Evolutionary conservation across 805 yeast genomes (phyloP).

Genomic region (Alloascoidea africana): DNA sequence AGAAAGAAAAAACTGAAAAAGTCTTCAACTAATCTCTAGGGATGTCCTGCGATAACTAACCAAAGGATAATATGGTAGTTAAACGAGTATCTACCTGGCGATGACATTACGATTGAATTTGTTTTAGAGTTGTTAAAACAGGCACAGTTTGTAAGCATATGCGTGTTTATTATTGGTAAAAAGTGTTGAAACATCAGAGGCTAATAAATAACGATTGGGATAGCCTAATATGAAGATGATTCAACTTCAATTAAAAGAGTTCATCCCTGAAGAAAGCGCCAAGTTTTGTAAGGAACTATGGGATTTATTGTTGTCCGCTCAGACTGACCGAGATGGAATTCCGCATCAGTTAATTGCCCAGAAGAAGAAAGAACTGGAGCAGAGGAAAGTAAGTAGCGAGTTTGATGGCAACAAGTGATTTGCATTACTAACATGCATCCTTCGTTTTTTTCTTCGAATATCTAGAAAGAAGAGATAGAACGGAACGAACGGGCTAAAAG

Average conservation of each 20-base stretch:
- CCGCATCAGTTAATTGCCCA: slow-evolving; percentile 20
- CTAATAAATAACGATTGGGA: slow-evolving; percentile 10
- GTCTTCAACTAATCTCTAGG: too few relatives aligned
- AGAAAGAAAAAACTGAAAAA: too few relatives aligned
- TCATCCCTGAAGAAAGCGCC: slow-evolving; percentile 24
- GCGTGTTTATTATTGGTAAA: background rate
- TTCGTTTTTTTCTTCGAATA: too few relatives aligned
- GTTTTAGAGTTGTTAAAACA: slow-evolving; percentile 25
- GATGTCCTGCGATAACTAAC: too few relatives aligned
- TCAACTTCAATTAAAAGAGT: slow-evolving; percentile 28
- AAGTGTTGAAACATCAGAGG: background rate
- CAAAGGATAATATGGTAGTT: slow-evolving; percentile 8
- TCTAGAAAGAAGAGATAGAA: too few relatives aligned
- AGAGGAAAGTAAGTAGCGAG: too few relatives aligned
- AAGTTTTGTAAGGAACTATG: slow-evolving; percentile 27
- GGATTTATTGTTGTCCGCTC: slow-evolving; percentile 28
- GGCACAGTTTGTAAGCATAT: slow-evolving; percentile 5
- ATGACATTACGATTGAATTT: slow-evolving; percentile 33
- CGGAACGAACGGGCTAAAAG: too few relatives aligned
- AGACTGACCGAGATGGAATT: slow-evolving; percentile 28
- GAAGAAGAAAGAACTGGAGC: slow-evolving; percentile 10
- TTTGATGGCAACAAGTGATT: too few relatives aligned
- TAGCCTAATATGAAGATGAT: slow-evolving; percentile 25
- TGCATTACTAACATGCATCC: too few relatives aligned
- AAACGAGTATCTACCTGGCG: slow-evolving; percentile 28